Evolutionary conservation across 306 rosid genomes (phyloP), one percentile per base, ranked within the genome.

Genomic region (Rosa lucieae): DNA sequence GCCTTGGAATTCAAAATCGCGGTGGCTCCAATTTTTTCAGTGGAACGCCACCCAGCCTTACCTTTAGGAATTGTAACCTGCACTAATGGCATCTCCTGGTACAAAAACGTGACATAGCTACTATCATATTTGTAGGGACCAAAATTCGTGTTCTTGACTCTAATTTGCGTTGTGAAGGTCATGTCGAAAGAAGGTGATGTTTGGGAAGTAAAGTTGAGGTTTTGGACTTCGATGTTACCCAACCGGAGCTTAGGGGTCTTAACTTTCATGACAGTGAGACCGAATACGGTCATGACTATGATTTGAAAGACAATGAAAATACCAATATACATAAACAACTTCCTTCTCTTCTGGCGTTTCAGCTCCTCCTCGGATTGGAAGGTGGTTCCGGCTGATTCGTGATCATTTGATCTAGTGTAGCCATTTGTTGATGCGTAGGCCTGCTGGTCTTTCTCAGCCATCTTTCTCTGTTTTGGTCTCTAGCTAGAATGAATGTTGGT

Each of bases 111-210:
- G 15, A 43, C 23, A 17, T 15, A 43, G n/a, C 67, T 17, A 17
- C 67, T 10, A 43, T 44, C 61, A 7, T 15, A 78, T 17, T 70
- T 78, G 21, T 70, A 78, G 26, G 70, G 70, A 29, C 70, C 76
- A n/a, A 47, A 68, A 17, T 76, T 76, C 37, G 72, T 43, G 70
- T 70, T 78, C 69, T 78, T 78, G n/a, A 70, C 58, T 39, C 52
- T 55, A 18, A 78, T 56, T 70, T 78, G 23, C 21, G 81, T 20
- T 18, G 49, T 56, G 40, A 74, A 58, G 13, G 14, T 74, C 29
- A 39, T 4, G 37, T 55, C 67, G 15, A 55, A 74, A n/a, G 66
- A 74, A 32, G 76, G 62, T 51, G 63, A 20, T 18, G 58, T 52
- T 35, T 55, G 23, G 47, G 44, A 14, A 21, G 5, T 44, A 6